A percentile compares a stretch with the other conserved stretches of the same genome.
Conservation (phyloP, 2,329 filamentous ascomycete genomes). For the Colletotrichum liriopes region DNA sequence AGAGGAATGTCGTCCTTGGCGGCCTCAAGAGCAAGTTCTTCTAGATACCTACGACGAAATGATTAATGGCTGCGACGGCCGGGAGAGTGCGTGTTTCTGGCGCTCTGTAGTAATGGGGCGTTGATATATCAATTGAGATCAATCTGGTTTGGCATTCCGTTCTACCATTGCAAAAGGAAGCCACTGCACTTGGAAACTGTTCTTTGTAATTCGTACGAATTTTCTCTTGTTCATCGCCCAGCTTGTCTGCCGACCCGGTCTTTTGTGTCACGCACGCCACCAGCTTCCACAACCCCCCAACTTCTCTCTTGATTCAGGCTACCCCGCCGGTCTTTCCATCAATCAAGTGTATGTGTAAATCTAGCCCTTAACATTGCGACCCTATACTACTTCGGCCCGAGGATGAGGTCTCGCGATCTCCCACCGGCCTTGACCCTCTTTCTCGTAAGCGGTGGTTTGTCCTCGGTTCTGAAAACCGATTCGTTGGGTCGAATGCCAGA, state of each 20-base stretch:
- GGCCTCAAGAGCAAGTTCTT: constrained; percentile 74
- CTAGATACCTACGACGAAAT: constrained; percentile 34
- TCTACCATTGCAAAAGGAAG: not conserved
- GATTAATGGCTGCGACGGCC: constrained; percentile 37
- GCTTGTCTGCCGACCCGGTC: not conserved
- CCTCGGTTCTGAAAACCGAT: not conserved
- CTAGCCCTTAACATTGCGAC: not conserved
- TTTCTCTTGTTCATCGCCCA: not conserved
- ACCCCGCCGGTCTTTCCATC: not conserved
- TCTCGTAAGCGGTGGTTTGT: not conserved
- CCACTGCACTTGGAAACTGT: not conserved
- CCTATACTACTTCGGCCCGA: not conserved
- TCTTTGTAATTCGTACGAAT: not conserved
- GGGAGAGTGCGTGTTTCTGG: not conserved
- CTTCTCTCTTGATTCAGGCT: not conserved
- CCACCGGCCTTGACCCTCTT: not conserved
- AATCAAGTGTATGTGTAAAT: not conserved
- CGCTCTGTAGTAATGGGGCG: constrained; percentile 23
- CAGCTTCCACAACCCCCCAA: not conserved
- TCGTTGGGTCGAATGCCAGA: not conserved
- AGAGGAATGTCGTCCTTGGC: constrained; percentile 85
- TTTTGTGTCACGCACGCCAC: not conserved
- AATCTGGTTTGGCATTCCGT: not conserved
- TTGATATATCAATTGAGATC: not conserved
- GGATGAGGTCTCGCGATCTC: not conserved